Conservation (phyloP, 1,139 yeast genomes). For the Debaryomycetaceae sp. region DNA sequence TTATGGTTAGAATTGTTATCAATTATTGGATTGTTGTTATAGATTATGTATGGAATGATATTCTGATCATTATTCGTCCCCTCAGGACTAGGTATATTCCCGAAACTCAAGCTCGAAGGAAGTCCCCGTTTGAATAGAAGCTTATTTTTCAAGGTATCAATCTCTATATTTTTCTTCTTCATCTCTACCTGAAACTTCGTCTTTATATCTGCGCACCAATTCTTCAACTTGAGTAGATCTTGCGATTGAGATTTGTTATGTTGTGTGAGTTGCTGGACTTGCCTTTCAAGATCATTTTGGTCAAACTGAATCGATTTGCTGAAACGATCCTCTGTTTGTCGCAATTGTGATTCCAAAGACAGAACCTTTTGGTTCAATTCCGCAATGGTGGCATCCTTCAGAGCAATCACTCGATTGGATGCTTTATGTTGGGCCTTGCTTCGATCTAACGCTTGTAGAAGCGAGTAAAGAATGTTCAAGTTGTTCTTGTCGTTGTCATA, state of each 20-base stretch:
- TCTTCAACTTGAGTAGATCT: slow-evolving; percentile 28
- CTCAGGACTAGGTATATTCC: slow-evolving; percentile 7
- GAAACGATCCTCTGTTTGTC: slow-evolving; percentile 16
- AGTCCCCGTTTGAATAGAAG: slow-evolving; percentile 34
- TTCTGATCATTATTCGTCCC: slow-evolving; percentile 1
- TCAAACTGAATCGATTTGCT: slow-evolving; percentile 16
- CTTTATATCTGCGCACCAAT: slow-evolving; percentile 30
- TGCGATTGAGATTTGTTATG: slow-evolving; percentile 27
- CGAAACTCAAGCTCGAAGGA: slow-evolving; percentile 31
- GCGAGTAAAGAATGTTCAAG: slow-evolving; percentile 41
- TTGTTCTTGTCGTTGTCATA: slow-evolving; percentile 42
- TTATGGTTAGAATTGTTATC: slow-evolving; percentile 18
- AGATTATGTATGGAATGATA: slow-evolving; percentile 26
- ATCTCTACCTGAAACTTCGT: slow-evolving; percentile 40
- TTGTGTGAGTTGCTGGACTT: slow-evolving; percentile 18
- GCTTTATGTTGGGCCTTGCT: slow-evolving; percentile 32
- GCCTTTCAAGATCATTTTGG: slow-evolving; percentile 16
- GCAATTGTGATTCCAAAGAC: slow-evolving; percentile 18
- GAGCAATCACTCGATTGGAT: slow-evolving; percentile 27
- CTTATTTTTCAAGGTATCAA: slow-evolving; percentile 38
- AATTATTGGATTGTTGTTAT: slow-evolving; percentile 33
- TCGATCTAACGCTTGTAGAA: slow-evolving; percentile 39
- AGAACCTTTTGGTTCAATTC: slow-evolving; percentile 22
- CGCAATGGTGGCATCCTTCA: slow-evolving; percentile 29
- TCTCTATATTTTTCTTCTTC: slow-evolving; percentile 33